These are phyloP conservation scores for Boletus patriciae DNA, from an alignment of 768 basidiomycete genomes.

Conservation along the genomic window DNA sequence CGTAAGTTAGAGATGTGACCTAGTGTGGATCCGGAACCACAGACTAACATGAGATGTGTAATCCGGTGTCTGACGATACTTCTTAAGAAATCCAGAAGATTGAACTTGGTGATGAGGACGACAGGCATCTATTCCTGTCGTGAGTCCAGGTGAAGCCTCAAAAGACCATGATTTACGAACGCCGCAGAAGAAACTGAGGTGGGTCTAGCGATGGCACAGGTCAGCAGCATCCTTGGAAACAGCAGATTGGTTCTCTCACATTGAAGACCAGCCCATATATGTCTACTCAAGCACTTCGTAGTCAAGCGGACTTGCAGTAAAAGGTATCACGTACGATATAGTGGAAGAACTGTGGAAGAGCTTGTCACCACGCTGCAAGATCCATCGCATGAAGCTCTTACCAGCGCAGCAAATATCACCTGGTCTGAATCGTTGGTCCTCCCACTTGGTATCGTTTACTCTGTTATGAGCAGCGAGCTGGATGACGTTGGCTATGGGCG, in stretches of 20 bases:
- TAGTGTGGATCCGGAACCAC: background rate
- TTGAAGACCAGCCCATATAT: conserved; percentile 68
- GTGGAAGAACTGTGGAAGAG: conserved; percentile 48
- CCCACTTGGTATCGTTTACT: conserved; percentile 44
- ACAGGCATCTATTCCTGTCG: conserved; percentile 44
- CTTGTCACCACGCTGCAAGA: background rate
- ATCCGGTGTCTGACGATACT: conserved; percentile 47
- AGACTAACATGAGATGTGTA: conserved; percentile 43
- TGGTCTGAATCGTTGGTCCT: conserved; percentile 53
- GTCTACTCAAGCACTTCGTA: conserved; percentile 37
- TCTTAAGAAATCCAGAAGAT: conserved; percentile 44
- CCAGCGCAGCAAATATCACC: conserved; percentile 64
- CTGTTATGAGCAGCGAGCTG: conserved; percentile 56
- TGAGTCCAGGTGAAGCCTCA: conserved; percentile 3
- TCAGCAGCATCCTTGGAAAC: background rate
- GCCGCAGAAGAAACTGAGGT: conserved; percentile 54
- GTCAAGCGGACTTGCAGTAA: background rate
- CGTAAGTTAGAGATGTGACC: background rate
- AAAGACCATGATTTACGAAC: conserved; percentile 39
- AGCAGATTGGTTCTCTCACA: conserved; percentile 32
- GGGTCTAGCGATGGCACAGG: conserved; percentile 46
- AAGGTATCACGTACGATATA: conserved; percentile 51
- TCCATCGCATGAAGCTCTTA: conserved; percentile 26
- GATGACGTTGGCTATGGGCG: conserved; percentile 61
- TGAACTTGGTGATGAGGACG: conserved; percentile 47